These are phyloP conservation scores for Trichoderma lentiforme DNA, from an alignment of 2,329 filamentous ascomycete species.

Conservation along the genomic window DNA sequence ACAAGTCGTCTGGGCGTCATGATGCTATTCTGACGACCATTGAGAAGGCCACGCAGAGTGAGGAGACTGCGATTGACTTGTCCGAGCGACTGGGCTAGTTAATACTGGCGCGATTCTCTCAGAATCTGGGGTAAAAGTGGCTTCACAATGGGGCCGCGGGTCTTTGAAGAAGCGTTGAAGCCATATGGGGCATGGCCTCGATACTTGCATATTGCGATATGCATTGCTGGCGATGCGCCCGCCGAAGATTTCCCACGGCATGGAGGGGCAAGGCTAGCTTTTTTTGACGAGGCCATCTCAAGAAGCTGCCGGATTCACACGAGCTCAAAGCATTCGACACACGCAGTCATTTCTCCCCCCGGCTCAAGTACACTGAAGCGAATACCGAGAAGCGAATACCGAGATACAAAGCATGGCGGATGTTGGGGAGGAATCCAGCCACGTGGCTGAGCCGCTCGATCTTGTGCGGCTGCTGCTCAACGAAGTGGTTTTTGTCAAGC, in stretches of 20 bases:
- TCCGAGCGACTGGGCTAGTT: neutral
- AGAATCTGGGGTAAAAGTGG: conserved; percentile 21
- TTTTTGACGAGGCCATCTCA: conserved; percentile 16
- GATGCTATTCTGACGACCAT: conserved; percentile 8
- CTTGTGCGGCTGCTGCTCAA: conserved; percentile 91
- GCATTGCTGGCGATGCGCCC: neutral
- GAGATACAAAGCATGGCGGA: conserved; percentile 67
- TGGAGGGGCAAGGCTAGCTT: conserved; percentile 8
- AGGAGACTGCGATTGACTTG: neutral
- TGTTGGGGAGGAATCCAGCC: conserved; percentile 66
- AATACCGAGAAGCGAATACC: neutral
- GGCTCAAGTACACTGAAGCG: neutral
- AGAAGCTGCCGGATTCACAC: neutral
- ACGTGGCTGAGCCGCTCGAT: conserved; percentile 89
- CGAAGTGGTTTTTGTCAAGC: conserved; percentile 95
- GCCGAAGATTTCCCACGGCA: conserved; percentile 24
- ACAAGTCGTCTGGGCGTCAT: conserved; percentile 32
- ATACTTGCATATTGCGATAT: conserved; percentile 16
- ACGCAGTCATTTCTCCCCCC: too few species aligned
- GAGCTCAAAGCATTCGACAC: neutral
- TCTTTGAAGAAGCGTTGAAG: conserved; percentile 1
- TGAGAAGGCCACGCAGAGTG: neutral
- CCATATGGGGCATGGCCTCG: conserved; percentile 1
- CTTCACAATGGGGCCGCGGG: conserved; percentile 14
- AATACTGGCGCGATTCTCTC: neutral